A percentile compares a stretch with the other conserved stretches of the same genome.
Evolutionary conservation across 2,329 filamentous ascomycete genomes (phyloP).

Genomic region (Parastagonospora nodorum): DNA sequence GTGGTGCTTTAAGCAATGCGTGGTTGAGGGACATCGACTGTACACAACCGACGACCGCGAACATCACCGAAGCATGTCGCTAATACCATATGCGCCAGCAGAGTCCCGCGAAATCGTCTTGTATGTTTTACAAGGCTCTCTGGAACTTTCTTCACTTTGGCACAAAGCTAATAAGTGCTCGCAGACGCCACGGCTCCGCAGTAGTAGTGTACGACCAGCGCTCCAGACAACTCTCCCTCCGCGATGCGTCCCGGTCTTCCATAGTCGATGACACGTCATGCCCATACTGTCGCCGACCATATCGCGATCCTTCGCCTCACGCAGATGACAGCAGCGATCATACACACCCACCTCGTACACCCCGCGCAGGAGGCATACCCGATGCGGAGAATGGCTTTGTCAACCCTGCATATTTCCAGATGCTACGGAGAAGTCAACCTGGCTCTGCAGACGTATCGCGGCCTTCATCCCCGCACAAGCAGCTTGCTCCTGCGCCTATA

Average conservation of each 20-base stretch:
- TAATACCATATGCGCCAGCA: slow-evolving; percentile 75
- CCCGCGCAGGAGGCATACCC: slow-evolving; percentile 20
- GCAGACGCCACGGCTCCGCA: slow-evolving; percentile 87
- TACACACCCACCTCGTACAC: slow-evolving; percentile 29
- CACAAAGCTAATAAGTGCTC: slow-evolving; percentile 17
- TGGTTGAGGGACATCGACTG: slow-evolving; percentile 4
- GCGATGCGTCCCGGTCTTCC: slow-evolving; percentile 60
- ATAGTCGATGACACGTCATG: slow-evolving; percentile 71
- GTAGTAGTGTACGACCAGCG: slow-evolving; percentile 88
- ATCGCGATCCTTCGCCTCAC: slow-evolving; percentile 52
- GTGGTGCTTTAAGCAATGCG: slow-evolving; percentile 8
- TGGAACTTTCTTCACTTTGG: background rate
- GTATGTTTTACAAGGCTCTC: slow-evolving; percentile 57
- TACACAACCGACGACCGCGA: slow-evolving; percentile 39
- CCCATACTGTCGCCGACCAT: slow-evolving; percentile 85
- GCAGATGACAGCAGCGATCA: slow-evolving; percentile 39
- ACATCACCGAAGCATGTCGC: slow-evolving; percentile 59
- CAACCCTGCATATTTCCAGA: slow-evolving; percentile 91
- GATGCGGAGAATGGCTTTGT: slow-evolving; percentile 70
- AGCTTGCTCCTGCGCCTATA: slow-evolving; percentile 44
- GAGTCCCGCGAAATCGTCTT: slow-evolving; percentile 80
- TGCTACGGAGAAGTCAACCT: slow-evolving; percentile 71
- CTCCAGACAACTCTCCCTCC: slow-evolving; percentile 83
- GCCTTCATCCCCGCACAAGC: slow-evolving; percentile 57
- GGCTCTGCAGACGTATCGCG: slow-evolving; percentile 54